Evolutionary conservation across 2,329 filamentous ascomycete genomes (phyloP), one percentile per base, ranked within the genome.

Genomic region (Aureobasidium melanogenum): DNA sequence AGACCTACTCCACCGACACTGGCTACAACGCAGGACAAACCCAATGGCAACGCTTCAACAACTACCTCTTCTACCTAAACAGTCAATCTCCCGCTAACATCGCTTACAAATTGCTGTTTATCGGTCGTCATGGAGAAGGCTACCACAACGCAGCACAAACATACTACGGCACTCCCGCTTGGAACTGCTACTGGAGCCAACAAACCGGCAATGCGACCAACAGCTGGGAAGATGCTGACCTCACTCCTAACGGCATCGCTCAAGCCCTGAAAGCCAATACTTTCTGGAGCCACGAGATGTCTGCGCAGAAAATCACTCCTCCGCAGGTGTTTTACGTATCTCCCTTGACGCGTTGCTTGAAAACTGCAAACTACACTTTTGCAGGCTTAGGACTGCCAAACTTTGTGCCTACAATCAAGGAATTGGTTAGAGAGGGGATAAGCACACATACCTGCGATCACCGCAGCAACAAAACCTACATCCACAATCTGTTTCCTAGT

Each of bases 81-180:
- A 71, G 70, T 3, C 70, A 78, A 2, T 71, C 74, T 0, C 68
- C 69, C n/a, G 70, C 72, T 9, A 78, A 78, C 52, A 79, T 81
- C 10, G 87, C 62, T 84, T 89, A 88, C 75, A 86, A 87, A 67
- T 77, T 91, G 10, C 69, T 90, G 32, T 86, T 86, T 71, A 77
- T 88, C 71, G 86, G 83, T 44, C 83, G 88, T 41, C 88, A 90
- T 68, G 88, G 87, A 24, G 81, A 88, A 70, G 87, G 87, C 7
- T 75, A 76, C 60, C 81, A 86, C 71, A 87, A 87, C 67, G 82
- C 83, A 7, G 86, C 86, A 15, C 84, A 88, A 72, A 76, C 77
- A 30, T 86, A 79, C 70, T 89, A 87, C 66, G 86, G 86, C 50
- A 88, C 85, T 0, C 80, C 83, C 1, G 83, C 82, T 2, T 89